Conservation (phyloP, 495 filamentous ascomycete genomes). For the Mycothermus thermophilus region DNA sequence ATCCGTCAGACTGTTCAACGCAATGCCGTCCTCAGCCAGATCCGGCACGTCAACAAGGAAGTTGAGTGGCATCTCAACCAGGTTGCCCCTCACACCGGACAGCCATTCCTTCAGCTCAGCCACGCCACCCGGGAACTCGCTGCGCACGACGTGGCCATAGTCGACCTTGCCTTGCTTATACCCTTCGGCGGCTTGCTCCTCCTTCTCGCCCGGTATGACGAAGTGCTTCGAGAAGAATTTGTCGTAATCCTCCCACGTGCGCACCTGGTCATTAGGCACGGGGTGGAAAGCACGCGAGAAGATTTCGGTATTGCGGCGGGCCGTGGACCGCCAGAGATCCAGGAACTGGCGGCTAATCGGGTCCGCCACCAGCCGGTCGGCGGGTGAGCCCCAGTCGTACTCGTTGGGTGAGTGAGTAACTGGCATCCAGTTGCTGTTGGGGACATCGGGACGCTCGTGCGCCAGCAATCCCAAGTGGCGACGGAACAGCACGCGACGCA, state of each 20-base stretch:
- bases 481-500: constrained; percentile 75
- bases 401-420: constrained; percentile 51
- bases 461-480: constrained; percentile 82
- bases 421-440: constrained; percentile 63
- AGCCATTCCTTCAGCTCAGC: constrained; percentile 72
- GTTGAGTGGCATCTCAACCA: constrained; percentile 86
- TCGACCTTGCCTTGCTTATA: constrained; percentile 33
- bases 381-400: constrained; percentile 68
- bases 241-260: constrained; percentile 77
- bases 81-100: constrained; percentile 55
- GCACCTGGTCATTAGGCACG: constrained; percentile 68
- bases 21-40: constrained; percentile 72
- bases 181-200: constrained; percentile 14
- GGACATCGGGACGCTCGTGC: constrained; percentile 46
- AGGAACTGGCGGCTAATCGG: constrained; percentile 55
- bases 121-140: constrained; percentile 57
- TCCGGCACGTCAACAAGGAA: constrained; percentile 76
- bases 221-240: constrained; percentile 63
- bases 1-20: constrained; percentile 67
- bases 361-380: constrained; percentile 64
- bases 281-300: constrained; percentile 78
- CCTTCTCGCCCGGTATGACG: constrained; percentile 36
- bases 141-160: constrained; percentile 77
- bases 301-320: constrained; percentile 67
- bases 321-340: constrained; percentile 58